These are phyloP conservation scores for Dothideomycetes sp. DNA, from an alignment of 2,329 filamentous ascomycete species.

Conservation along the genomic window DNA sequence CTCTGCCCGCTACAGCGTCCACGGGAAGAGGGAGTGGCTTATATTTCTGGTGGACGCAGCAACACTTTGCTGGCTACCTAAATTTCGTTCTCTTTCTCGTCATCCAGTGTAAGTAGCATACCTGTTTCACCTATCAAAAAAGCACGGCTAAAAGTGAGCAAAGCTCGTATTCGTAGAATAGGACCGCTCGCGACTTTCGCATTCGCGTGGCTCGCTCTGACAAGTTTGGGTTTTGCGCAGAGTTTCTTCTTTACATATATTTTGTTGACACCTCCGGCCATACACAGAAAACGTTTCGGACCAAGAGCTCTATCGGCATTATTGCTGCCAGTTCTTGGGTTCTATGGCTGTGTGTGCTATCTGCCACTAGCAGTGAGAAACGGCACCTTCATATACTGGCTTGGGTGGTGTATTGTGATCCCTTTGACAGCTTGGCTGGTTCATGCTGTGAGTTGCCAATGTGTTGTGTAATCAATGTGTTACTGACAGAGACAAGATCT, in stretches of 20 bases:
- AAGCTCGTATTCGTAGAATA: slow-evolving; percentile 4
- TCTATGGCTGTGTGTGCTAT: not conserved
- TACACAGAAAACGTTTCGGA: not conserved
- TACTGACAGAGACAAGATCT: not conserved
- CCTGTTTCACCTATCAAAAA: not conserved
- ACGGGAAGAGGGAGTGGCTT: too few species aligned
- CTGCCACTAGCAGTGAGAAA: not conserved
- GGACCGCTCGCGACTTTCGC: not conserved
- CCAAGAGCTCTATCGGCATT: too few species aligned
- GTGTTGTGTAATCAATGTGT: not conserved
- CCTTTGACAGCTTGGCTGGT: not conserved
- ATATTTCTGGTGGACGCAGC: slow-evolving; percentile 6
- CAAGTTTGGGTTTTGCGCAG: slow-evolving; percentile 7
- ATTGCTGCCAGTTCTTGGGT: not conserved
- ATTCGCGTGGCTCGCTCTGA: slow-evolving; percentile 7
- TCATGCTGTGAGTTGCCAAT: not conserved
- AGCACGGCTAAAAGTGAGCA: not conserved
- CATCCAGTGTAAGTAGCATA: slow-evolving; percentile 3
- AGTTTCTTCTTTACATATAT: slow-evolving; percentile 4
- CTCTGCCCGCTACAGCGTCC: too few species aligned
- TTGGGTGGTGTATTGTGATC: not conserved
- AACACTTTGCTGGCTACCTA: slow-evolving; percentile 6
- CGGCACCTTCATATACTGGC: not conserved
- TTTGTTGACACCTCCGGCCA: slow-evolving; percentile 1
- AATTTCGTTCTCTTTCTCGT: slow-evolving; percentile 5